Evolutionary conservation across 176 grass and related monocot genomes (phyloP).

Genomic region (Zoysia japonica): DNA sequence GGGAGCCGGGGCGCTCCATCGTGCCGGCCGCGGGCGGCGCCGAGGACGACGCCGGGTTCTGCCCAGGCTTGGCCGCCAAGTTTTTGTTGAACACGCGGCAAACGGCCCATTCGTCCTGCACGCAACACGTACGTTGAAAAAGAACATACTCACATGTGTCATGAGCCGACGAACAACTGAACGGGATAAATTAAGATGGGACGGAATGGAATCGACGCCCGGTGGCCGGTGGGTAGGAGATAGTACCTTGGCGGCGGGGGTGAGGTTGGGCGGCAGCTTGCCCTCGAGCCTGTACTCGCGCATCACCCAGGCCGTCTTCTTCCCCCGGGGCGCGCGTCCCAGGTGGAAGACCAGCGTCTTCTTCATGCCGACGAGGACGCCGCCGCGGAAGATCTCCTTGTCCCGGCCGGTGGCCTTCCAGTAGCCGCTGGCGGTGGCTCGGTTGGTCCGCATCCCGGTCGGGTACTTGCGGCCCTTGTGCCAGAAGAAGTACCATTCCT

Average conservation of each 20-base stretch:
- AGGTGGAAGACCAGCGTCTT: slow-evolving; percentile 99
- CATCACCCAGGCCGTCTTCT: slow-evolving; percentile 91
- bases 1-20: slow-evolving; percentile 25
- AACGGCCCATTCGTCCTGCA: slow-evolving; percentile 88
- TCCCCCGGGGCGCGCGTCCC: slow-evolving; percentile 76
- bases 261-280: slow-evolving; percentile 44
- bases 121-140: slow-evolving; percentile 35
- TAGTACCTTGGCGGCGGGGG: slow-evolving; percentile 61
- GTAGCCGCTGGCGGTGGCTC: slow-evolving; percentile 71
- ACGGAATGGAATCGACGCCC: neutral
- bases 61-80: slow-evolving; percentile 40
- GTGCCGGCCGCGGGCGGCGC: neutral
- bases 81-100: slow-evolving; percentile 70
- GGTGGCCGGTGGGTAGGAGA: neutral
- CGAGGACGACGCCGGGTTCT: neutral
- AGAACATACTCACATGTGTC: neutral
- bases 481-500: slow-evolving; percentile 89
- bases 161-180: no score
- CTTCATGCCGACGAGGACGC: slow-evolving; percentile 87
- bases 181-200: no score
- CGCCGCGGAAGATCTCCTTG: slow-evolving; percentile 82
- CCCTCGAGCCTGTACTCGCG: slow-evolving; percentile 90
- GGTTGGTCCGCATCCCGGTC: slow-evolving; percentile 79
- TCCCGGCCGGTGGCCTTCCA: slow-evolving; percentile 98
- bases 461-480: slow-evolving; percentile 96